These are phyloP conservation scores for Tolypocladium guangdongense DNA, from an alignment of 2,329 filamentous ascomycete species.

Conservation along the genomic window DNA sequence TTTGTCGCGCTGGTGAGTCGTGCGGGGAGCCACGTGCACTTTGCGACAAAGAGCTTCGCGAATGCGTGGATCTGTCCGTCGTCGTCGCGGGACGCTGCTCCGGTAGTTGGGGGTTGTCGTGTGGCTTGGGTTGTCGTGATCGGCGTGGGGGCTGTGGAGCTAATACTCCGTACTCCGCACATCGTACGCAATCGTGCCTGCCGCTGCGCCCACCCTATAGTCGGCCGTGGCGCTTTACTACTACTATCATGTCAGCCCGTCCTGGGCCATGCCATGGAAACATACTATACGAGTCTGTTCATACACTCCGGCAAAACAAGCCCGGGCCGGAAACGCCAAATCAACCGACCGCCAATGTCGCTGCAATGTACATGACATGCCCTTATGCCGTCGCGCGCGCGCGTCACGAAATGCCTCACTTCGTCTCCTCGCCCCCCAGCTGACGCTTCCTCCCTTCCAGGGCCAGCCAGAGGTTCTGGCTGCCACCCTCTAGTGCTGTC, in stretches of 20 bases:
- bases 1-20: not conserved
- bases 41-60: not conserved
- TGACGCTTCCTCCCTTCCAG: conserved; percentile 73
- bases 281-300: not conserved
- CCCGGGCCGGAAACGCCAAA: not conserved
- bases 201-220: no score
- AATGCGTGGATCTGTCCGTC: not conserved
- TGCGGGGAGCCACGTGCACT: not conserved
- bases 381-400: not conserved
- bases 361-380: not conserved
- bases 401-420: not conserved
- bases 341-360: not conserved
- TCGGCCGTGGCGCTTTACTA: no score
- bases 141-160: no score
- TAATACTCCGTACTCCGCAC: no score
- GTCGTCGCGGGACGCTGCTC: not conserved
- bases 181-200: not conserved
- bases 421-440: conserved; percentile 50
- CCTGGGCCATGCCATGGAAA: not conserved
- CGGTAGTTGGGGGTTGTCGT: not conserved
- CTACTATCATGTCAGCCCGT: not conserved
- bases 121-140: not conserved
- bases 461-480: conserved; percentile 76
- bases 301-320: not conserved
- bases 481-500: conserved; percentile 65